Percentiles rank a stretch among this genome's conserved stretches.
These are phyloP conservation scores for Ilex aquifolium DNA, from an alignment of 257 asterid genomes.

Conservation along the genomic window DNA sequence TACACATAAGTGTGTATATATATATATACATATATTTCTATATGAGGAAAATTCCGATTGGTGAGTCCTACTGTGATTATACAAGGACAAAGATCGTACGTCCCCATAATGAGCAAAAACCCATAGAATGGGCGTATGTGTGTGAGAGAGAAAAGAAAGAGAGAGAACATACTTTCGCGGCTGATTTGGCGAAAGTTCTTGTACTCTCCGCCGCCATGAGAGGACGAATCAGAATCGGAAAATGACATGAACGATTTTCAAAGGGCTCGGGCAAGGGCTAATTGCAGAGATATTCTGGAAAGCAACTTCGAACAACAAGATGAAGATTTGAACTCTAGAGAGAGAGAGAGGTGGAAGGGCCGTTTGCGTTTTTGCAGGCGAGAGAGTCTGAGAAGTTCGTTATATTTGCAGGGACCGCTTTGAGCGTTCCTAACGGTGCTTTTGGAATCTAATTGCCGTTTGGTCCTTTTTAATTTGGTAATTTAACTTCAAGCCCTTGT, in stretches of 20 bases:
- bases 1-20: too few species aligned
- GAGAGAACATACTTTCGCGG: conserved; percentile 67
- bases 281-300: background rate
- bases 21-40: too few species aligned
- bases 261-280: background rate
- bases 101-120: too few species aligned
- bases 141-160: background rate
- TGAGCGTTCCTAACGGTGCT: too few species aligned
- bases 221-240: conserved; percentile 75
- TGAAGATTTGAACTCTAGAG: background rate
- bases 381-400: background rate
- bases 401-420: too few species aligned
- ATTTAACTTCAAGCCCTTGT: too few species aligned
- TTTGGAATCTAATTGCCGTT: too few species aligned
- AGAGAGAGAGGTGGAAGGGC: background rate
- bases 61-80: too few species aligned
- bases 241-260: conserved; percentile 46
- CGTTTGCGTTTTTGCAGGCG: background rate
- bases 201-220: conserved; percentile 85
- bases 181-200: conserved; percentile 76
- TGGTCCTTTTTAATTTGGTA: too few species aligned
- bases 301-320: background rate
- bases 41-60: too few species aligned
- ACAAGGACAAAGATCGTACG: too few species aligned
- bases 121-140: too few species aligned